Conservation (phyloP, 192 early-diverging fungal genomes). For the Gamsiella multidivaricata region DNA sequence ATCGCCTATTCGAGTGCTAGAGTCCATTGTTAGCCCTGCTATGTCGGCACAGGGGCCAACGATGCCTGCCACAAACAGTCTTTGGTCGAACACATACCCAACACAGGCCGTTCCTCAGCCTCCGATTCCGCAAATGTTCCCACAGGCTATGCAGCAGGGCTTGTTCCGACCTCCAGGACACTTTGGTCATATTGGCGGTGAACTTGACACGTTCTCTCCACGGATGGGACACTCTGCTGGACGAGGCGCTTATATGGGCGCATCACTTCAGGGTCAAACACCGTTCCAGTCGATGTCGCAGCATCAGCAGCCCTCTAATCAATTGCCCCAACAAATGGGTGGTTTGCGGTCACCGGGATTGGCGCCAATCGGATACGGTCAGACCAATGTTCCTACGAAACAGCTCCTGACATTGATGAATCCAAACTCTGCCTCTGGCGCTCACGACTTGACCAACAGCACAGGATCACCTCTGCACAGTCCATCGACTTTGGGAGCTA, state of each 20-base stretch:
- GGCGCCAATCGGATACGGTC: slow-evolving; percentile 35
- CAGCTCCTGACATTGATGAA: slow-evolving; percentile 38
- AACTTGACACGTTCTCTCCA: slow-evolving; percentile 7
- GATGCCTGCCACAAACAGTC: neutral
- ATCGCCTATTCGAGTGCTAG: slow-evolving; percentile 1
- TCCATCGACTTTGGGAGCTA: slow-evolving; percentile 39
- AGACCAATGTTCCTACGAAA: slow-evolving; percentile 21
- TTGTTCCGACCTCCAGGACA: slow-evolving; percentile 26
- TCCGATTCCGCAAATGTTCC: slow-evolving; percentile 28
- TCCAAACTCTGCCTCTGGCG: slow-evolving; percentile 15
- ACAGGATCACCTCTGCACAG: slow-evolving; percentile 42
- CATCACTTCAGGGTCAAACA: slow-evolving; percentile 11
- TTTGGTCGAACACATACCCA: slow-evolving; percentile 34
- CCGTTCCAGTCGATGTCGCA: slow-evolving; percentile 9
- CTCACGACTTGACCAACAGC: slow-evolving; percentile 27
- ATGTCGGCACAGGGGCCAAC: slow-evolving; percentile 5
- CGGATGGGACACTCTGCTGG: slow-evolving; percentile 18
- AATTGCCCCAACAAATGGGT: slow-evolving; percentile 14
- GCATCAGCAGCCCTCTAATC: slow-evolving; percentile 21
- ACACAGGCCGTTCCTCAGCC: slow-evolving; percentile 15
- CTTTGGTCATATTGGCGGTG: slow-evolving; percentile 36
- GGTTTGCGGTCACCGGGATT: slow-evolving; percentile 42
- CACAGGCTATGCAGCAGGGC: slow-evolving; percentile 25
- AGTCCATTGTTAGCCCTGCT: slow-evolving; percentile 5
- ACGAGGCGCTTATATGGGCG: slow-evolving; percentile 23